These are phyloP conservation scores for Crithidia brevicula DNA, from an alignment of 208 protist genomes.

Conservation along the genomic window DNA sequence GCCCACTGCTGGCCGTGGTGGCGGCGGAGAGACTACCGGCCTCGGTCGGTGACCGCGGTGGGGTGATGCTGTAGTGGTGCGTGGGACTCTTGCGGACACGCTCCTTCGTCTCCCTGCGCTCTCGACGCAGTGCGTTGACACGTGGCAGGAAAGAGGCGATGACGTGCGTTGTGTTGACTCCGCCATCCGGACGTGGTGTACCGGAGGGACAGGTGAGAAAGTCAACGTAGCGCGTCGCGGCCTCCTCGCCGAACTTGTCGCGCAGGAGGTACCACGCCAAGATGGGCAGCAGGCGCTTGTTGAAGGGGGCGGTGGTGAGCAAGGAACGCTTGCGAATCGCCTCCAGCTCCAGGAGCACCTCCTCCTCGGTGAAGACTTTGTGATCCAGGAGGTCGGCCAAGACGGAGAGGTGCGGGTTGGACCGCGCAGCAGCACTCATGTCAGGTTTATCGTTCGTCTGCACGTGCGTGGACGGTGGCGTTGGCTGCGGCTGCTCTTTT, in stretches of 20 bases:
- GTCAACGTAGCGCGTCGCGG: constrained; percentile 30
- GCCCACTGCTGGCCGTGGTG: neutral
- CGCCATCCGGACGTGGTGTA: constrained; percentile 3
- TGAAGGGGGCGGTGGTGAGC: constrained; percentile 51
- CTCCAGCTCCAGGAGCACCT: constrained; percentile 49
- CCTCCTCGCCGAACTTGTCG: constrained; percentile 39
- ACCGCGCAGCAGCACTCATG: constrained; percentile 24
- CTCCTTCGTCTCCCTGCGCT: constrained; percentile 31
- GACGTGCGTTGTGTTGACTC: neutral
- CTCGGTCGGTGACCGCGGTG: constrained; percentile 16
- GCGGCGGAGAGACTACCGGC: neutral
- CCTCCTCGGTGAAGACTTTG: constrained; percentile 52
- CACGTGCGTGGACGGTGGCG: neutral
- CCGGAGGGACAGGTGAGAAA: constrained; percentile 16
- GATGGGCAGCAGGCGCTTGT: constrained; percentile 43
- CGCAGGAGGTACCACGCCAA: constrained; percentile 48
- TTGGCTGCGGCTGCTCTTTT: neutral
- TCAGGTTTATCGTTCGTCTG: constrained; percentile 2
- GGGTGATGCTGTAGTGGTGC: constrained; percentile 36
- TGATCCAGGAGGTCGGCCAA: constrained; percentile 43
- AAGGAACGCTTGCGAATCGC: constrained; percentile 53
- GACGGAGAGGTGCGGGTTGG: constrained; percentile 43
- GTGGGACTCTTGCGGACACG: constrained; percentile 14
- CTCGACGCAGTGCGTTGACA: constrained; percentile 40
- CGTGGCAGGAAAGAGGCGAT: constrained; percentile 40